These are phyloP conservation scores for Chalciporus pseudorubinellus DNA, from an alignment of 768 basidiomycete species.

Conservation along the genomic window DNA sequence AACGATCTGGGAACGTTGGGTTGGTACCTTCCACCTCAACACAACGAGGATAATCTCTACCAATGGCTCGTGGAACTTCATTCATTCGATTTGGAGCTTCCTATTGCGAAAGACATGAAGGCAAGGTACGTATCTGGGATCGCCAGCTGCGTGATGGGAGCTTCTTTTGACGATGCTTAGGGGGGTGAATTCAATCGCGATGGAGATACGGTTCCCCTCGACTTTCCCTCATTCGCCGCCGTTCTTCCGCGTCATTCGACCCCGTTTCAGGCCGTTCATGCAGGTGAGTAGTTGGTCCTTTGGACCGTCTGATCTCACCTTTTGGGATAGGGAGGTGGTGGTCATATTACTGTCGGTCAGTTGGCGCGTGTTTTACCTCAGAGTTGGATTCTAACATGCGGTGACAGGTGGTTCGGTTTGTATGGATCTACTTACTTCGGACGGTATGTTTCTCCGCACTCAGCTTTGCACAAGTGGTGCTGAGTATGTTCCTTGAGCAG, in stretches of 20 bases:
- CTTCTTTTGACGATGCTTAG: constrained; percentile 27
- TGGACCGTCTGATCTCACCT: not conserved
- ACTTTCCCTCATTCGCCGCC: constrained; percentile 68
- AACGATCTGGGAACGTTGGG: constrained; percentile 47
- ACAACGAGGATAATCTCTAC: constrained; percentile 65
- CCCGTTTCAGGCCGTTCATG: constrained; percentile 68
- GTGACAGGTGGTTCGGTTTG: constrained; percentile 66
- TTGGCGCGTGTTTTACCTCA: not conserved
- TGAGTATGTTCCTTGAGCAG: constrained; percentile 35
- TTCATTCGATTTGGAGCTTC: constrained; percentile 60
- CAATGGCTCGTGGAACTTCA: constrained; percentile 76
- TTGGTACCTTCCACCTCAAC: constrained; percentile 69
- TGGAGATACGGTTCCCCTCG: constrained; percentile 70
- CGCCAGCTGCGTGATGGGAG: not conserved
- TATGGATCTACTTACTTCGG: constrained; percentile 67
- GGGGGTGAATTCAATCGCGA: constrained; percentile 60
- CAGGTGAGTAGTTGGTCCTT: constrained; percentile 27
- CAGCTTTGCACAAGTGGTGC: not conserved
- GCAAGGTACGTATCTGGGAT: constrained; percentile 34
- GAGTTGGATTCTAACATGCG: not conserved
- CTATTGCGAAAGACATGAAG: constrained; percentile 60
- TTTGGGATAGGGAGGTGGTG: constrained; percentile 53
- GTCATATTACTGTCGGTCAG: constrained; percentile 62
- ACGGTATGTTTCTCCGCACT: constrained; percentile 42
- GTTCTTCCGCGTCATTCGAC: constrained; percentile 73